Conservation (phyloP, 176 grass and related monocot species). For the Olyra latifolia region DNA sequence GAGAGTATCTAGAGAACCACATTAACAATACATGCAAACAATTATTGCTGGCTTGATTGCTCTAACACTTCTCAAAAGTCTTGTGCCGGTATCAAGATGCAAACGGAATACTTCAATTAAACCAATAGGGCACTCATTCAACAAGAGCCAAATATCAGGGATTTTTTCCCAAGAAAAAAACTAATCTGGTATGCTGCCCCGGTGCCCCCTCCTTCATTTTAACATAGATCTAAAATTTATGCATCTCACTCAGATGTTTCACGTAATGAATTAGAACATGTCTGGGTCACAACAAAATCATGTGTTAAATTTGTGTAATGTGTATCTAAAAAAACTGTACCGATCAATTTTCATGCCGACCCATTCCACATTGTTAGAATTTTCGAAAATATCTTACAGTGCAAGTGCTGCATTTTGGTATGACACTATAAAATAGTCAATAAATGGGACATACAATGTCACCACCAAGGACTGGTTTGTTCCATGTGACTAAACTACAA, state of each 20-base stretch:
- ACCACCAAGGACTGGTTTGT: background rate
- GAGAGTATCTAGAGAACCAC: background rate
- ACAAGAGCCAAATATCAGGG: background rate
- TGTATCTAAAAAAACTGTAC: background rate
- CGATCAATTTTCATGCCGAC: background rate
- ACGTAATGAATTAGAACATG: background rate
- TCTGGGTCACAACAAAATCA: background rate
- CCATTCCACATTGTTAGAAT: background rate
- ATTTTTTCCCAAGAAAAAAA: background rate
- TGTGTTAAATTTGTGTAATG: background rate
- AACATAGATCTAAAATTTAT: background rate
- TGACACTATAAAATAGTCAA: background rate
- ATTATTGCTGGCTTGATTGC: background rate
- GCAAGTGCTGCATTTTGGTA: background rate
- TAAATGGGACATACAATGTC: background rate
- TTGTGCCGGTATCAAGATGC: background rate
- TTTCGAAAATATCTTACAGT: background rate
- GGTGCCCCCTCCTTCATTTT: background rate
- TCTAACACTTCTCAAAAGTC: background rate
- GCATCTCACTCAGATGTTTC: background rate
- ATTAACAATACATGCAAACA: background rate
- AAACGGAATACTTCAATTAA: background rate
- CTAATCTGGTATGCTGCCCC: background rate
- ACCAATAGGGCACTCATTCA: background rate
- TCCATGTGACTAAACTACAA: background rate